These are phyloP conservation scores for Schizochytrium sp. DNA, from an alignment of 108 stramenopile species.

Conservation along the genomic window DNA sequence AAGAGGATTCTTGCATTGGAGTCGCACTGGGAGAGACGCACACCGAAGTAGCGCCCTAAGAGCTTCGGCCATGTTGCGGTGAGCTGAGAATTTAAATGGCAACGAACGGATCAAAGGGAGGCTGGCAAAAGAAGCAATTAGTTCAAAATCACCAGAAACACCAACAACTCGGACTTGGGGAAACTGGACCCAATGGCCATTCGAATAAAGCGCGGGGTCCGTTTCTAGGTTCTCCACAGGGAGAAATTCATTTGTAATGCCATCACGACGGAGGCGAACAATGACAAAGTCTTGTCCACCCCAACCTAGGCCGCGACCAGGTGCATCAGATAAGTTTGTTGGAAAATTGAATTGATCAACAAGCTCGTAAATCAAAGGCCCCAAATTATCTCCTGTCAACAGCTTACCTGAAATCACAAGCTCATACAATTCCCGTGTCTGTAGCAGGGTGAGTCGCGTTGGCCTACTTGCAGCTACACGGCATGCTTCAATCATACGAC, in stretches of 20 bases:
- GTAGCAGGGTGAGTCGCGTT: not conserved
- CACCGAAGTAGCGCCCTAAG: constrained; percentile 8
- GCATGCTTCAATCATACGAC: not conserved
- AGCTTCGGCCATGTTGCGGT: constrained; percentile 46
- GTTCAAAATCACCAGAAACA: not conserved
- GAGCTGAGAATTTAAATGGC: not conserved
- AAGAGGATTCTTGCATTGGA: not conserved
- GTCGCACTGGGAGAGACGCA: constrained; percentile 8
- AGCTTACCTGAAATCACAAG: not conserved
- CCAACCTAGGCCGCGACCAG: not conserved
- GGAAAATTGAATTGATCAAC: constrained; percentile 11
- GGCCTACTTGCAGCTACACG: not conserved
- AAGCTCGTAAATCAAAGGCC: not conserved
- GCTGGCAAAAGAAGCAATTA: not conserved
- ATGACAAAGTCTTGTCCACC: not conserved
- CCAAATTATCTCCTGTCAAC: not conserved
- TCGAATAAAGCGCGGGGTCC: not conserved
- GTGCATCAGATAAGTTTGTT: not conserved
- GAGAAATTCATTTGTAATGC: not conserved
- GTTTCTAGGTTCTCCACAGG: not conserved
- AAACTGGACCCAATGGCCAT: not conserved
- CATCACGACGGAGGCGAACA: not conserved
- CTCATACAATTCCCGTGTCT: constrained; percentile 5
- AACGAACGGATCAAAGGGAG: not conserved
- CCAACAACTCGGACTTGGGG: not conserved